Evolutionary conservation across 768 basidiomycete genomes (phyloP).

Genomic region (Tricholoma sp.): DNA sequence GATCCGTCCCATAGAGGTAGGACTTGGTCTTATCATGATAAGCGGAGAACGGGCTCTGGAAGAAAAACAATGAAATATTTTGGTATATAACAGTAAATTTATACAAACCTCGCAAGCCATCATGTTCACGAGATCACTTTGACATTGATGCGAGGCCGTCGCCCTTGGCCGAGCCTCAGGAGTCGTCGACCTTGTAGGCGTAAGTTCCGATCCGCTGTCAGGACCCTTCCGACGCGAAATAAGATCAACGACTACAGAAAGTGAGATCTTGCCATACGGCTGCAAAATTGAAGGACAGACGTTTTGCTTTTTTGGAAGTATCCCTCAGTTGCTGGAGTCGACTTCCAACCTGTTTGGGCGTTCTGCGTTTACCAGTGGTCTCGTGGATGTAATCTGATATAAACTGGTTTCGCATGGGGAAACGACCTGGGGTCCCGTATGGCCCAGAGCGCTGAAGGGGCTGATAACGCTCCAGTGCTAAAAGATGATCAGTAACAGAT

Average conservation of each 20-base stretch:
- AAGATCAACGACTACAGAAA: slow-evolving; percentile 23
- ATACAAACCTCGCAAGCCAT: neutral
- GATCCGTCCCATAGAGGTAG: neutral
- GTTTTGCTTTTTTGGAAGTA: slow-evolving; percentile 40
- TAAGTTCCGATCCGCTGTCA: slow-evolving; percentile 1
- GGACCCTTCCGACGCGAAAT: slow-evolving; percentile 19
- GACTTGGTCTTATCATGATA: neutral
- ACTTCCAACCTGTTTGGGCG: slow-evolving; percentile 56
- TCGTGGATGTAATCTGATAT: slow-evolving; percentile 54
- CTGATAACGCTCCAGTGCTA: slow-evolving; percentile 46
- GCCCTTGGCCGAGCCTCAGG: slow-evolving; percentile 7
- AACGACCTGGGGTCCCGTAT: slow-evolving; percentile 45
- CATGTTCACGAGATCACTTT: neutral
- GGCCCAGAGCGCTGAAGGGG: slow-evolving; percentile 41
- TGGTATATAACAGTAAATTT: neutral
- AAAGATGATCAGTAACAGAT: neutral
- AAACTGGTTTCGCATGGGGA: slow-evolving; percentile 57
- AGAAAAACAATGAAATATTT: neutral
- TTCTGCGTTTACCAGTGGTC: slow-evolving; percentile 45
- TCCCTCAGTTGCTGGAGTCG: slow-evolving; percentile 54
- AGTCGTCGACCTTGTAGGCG: neutral
- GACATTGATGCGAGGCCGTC: neutral
- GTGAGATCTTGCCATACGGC: neutral
- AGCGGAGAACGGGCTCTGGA: neutral
- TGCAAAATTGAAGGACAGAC: slow-evolving; percentile 16